Conservation (phyloP, 495 filamentous ascomycete species). For the Xylaria nigripes region DNA sequence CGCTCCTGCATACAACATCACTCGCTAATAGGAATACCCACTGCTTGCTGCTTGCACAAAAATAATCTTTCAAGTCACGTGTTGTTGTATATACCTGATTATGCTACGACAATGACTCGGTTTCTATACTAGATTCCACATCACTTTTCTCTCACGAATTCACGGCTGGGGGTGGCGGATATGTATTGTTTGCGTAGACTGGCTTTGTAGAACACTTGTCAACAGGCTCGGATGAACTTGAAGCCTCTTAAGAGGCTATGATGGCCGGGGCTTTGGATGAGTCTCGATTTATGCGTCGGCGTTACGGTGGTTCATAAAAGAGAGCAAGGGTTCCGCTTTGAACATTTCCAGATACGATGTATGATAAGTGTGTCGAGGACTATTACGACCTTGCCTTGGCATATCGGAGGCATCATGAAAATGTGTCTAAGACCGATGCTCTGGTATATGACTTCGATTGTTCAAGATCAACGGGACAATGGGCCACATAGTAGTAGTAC, state of each 20-base stretch:
- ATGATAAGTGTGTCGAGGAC: conserved; percentile 7
- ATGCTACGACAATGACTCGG: background rate
- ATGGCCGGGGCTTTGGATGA: background rate
- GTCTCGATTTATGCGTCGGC: conserved; percentile 19
- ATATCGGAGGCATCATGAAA: conserved; percentile 1
- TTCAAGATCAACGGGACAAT: background rate
- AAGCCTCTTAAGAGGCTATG: conserved; percentile 8
- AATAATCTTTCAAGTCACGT: conserved; percentile 1
- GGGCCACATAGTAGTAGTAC: background rate
- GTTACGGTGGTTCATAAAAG: conserved; percentile 9
- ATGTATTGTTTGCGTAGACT: conserved; percentile 9
- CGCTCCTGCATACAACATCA: conserved; percentile 31
- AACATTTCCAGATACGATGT: conserved; percentile 10
- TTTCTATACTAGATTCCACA: conserved; percentile 4
- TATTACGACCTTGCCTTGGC: background rate
- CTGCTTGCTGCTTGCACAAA: background rate
- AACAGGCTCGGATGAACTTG: conserved; percentile 21
- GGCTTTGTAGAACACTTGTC: conserved; percentile 15
- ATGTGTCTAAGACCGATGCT: background rate
- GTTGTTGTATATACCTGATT: background rate
- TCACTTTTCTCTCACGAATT: conserved; percentile 5
- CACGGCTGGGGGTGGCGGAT: background rate
- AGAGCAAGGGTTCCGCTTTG: background rate
- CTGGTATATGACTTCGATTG: background rate
- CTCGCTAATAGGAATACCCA: conserved; percentile 13